Percentiles rank a stretch among this genome's conserved stretches.
These are phyloP conservation scores for Neonectria neomacrospora DNA, from an alignment of 2,329 filamentous ascomycete species.

Conservation along the genomic window DNA sequence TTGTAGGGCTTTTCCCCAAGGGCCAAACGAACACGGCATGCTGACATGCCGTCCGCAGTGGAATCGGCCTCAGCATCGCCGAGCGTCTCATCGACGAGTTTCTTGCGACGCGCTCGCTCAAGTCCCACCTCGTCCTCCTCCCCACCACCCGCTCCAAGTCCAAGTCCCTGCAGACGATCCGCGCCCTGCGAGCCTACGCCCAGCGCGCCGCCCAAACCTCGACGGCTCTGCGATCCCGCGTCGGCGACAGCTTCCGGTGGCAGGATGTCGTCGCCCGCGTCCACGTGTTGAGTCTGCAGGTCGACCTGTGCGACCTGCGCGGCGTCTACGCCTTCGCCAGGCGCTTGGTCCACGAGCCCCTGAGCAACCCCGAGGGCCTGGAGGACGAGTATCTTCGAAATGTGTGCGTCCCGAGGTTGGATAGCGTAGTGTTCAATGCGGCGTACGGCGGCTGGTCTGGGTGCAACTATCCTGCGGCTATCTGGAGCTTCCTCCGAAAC, in stretches of 20 bases:
- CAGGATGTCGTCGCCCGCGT: conserved; percentile 60
- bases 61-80: conserved; percentile 85
- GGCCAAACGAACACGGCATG: background rate
- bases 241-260: conserved; percentile 48
- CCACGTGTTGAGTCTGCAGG: conserved; percentile 67
- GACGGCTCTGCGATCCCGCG: conserved; percentile 51
- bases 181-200: conserved; percentile 70
- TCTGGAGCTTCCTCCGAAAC: conserved; percentile 63
- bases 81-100: conserved; percentile 92
- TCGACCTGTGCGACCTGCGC: conserved; percentile 70
- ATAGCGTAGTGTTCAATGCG: conserved; percentile 86
- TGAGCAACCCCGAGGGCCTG: conserved; percentile 58
- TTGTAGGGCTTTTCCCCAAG: background rate
- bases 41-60: conserved; percentile 63
- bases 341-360: conserved; percentile 55
- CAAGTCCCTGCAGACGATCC: conserved; percentile 80
- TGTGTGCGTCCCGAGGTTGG: conserved; percentile 74
- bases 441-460: conserved; percentile 88
- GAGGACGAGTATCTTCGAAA: conserved; percentile 53
- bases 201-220: conserved; percentile 56
- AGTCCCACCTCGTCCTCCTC: conserved; percentile 79
- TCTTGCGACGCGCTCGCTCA: conserved; percentile 72
- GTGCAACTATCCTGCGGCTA: conserved; percentile 73
- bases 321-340: conserved; percentile 62
- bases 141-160: conserved; percentile 81